Conservation (phyloP, 768 basidiomycete species). For the Kwoniella bestiolae region DNA sequence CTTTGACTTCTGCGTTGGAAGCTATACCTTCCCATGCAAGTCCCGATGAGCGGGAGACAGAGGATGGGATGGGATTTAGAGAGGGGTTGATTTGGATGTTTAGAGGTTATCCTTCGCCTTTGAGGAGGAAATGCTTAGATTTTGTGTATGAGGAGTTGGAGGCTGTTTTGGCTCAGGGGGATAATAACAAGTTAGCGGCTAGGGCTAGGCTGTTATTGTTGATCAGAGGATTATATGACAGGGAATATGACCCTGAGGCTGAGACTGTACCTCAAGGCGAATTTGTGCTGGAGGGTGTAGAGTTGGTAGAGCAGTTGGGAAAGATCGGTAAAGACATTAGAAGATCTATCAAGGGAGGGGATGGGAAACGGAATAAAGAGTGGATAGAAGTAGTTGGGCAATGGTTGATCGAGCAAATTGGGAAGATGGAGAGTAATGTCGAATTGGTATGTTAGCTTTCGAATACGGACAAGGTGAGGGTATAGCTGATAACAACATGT, state of each 20-base stretch:
- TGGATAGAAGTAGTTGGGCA: constrained; percentile 58
- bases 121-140: constrained; percentile 42
- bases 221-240: constrained; percentile 50
- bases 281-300: constrained; percentile 60
- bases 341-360: constrained; percentile 42
- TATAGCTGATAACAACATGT: constrained; percentile 2
- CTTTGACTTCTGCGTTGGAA: constrained; percentile 29
- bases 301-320: constrained; percentile 66
- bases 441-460: constrained; percentile 53
- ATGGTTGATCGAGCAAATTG: constrained; percentile 64
- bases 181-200: constrained; percentile 13
- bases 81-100: constrained; percentile 42
- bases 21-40: constrained; percentile 19
- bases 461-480: background rate
- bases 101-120: constrained; percentile 54
- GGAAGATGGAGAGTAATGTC: constrained; percentile 51
- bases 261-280: constrained; percentile 41
- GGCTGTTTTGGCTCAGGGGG: background rate
- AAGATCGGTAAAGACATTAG: constrained; percentile 63
- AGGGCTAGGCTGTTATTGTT: constrained; percentile 42
- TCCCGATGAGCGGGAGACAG: constrained; percentile 21
- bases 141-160: constrained; percentile 48
- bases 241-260: constrained; percentile 43
- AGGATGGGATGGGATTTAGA: constrained; percentile 59
- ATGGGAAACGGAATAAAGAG: constrained; percentile 15